phyloP scores from a whole-genome alignment of 2,329 filamentous ascomycete species.

The Ascochyta pisi region DNA sequence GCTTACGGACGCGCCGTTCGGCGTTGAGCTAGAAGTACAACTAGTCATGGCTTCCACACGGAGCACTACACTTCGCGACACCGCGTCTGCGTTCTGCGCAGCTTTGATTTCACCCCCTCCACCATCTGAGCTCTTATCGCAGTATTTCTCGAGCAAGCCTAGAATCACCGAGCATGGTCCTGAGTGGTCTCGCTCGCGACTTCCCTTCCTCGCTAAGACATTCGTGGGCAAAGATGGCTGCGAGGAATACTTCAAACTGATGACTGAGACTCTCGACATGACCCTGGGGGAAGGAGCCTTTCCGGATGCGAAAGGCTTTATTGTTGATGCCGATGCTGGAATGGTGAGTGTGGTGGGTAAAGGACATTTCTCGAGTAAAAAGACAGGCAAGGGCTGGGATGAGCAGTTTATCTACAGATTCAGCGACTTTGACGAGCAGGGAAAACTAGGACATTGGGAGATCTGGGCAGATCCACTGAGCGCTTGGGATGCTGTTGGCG shows the following conservation, averaged over 20 bases:
- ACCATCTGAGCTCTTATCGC: conserved; percentile 33
- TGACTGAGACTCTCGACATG: conserved; percentile 46
- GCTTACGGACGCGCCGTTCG: background rate
- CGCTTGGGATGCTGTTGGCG: conserved; percentile 51
- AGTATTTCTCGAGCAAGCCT: conserved; percentile 37
- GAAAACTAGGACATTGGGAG: conserved; percentile 53
- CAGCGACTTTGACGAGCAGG: conserved; percentile 49
- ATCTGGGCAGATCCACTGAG: conserved; percentile 55
- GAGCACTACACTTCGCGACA: conserved; percentile 29
- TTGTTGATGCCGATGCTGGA: conserved; percentile 47
- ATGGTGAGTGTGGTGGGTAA: conserved; percentile 49
- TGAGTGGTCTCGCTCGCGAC: conserved; percentile 42
- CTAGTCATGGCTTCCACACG: conserved; percentile 22
- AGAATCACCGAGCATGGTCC: conserved; percentile 54
- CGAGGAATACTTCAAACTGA: conserved; percentile 49
- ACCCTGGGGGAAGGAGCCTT: conserved; percentile 40
- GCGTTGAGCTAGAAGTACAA: background rate
- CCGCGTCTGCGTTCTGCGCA: conserved; percentile 38
- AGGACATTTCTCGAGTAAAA: conserved; percentile 43
- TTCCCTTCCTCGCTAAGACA: conserved; percentile 51
- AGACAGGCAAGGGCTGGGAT: conserved; percentile 51
- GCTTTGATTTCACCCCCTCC: conserved; percentile 36
- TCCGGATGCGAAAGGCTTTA: conserved; percentile 40
- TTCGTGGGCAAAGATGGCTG: conserved; percentile 46
- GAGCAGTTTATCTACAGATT: conserved; percentile 52